Evolutionary conservation across 768 basidiomycete genomes (phyloP).

Genomic region (Trametes cingulata): DNA sequence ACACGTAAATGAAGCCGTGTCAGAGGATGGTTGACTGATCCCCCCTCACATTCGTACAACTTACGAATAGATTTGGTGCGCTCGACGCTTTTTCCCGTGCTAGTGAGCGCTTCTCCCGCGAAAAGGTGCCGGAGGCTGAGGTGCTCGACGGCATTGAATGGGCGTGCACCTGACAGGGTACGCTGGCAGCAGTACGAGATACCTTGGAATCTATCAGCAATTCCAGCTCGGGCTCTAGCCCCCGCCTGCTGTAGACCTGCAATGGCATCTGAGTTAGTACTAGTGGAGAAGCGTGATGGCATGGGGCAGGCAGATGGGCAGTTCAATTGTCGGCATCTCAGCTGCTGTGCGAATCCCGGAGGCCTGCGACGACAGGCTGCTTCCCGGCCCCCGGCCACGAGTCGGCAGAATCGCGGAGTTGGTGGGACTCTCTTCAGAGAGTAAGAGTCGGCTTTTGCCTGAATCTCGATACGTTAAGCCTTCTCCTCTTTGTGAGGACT

Average conservation of each 20-base stretch:
- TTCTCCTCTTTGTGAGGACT: neutral
- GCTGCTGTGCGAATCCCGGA: constrained; percentile 4
- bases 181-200: neutral
- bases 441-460: neutral
- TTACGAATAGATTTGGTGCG: neutral
- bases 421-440: too few relatives aligned
- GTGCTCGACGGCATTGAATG: neutral
- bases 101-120: constrained; percentile 12
- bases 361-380: neutral
- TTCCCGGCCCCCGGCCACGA: constrained; percentile 1
- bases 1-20: neutral
- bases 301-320: neutral
- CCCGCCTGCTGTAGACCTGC: neutral
- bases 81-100: constrained; percentile 2
- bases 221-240: neutral
- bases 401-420: constrained; percentile 14
- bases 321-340: constrained; percentile 7
- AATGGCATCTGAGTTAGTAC: neutral
- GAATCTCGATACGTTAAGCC: neutral
- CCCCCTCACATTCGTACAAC: neutral
- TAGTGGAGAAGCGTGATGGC: constrained; percentile 3
- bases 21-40: neutral
- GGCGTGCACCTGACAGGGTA: neutral
- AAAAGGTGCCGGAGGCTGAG: neutral
- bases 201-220: neutral